Base-by-base conservation (phyloP, 768 basidiomycete genomes). In the Amanita phalloides region DNA sequence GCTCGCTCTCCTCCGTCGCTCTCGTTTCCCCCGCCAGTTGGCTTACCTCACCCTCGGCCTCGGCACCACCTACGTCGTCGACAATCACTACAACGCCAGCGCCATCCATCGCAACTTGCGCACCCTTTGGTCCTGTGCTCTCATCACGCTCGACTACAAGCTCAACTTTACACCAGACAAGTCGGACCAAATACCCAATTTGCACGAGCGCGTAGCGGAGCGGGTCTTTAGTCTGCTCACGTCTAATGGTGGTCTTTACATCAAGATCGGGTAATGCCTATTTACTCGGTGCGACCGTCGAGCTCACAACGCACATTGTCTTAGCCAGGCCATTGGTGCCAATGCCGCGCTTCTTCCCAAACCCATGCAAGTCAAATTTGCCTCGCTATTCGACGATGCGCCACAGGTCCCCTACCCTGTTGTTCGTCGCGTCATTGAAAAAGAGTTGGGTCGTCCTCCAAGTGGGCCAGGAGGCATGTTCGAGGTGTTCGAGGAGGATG, bases 331-430 rank as follows among this genome's bases (percentile, higher is more conserved):
- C 3, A 81, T 90, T 54, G 91, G 84, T 6, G 84, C 88, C 9
- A 94, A 94, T 67, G 84, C 90, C 4, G 86, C 86, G 0, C 64
- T 95, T 1, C 76, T 97, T 6, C 94, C 93, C 0, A 77, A 76
- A 53, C 81, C 91, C 4, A 85, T 93, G 68, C 84, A 91, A 60
- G 73, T 78, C 59, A 88, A 85, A 52, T 92, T 96, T 58, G 76
- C 81, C 1, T 81, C 76, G 53, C 74, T 96, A 2, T 94, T 94
- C 58, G 94, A 95, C 57, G 82, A 87, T 44, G 91, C 93, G 0
- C 92, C 93, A 0, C 85, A 86, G 57, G 81, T 95, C 2, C 79
- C 87, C 5, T 90, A 85, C 62, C 70, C 76, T 1, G 77, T 78
- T 49, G 73, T 94, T 35, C 71, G 76, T 3, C 66, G 74, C 6